Evolutionary conservation across 2,329 filamentous ascomycete species (phyloP).

Genomic region (Coniella lustricola): DNA sequence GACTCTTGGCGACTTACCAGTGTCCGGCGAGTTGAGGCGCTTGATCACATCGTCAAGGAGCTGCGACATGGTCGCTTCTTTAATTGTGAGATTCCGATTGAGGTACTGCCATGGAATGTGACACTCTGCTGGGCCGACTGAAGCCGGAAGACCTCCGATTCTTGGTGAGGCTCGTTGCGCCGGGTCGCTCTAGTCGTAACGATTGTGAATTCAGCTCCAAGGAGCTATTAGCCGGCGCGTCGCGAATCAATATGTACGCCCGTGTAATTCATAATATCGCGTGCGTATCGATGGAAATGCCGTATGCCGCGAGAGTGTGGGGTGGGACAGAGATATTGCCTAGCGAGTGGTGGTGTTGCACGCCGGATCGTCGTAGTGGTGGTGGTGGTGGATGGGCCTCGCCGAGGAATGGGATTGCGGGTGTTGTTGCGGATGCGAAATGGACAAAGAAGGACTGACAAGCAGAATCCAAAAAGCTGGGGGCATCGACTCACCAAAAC

Average conservation of each 20-base stretch:
- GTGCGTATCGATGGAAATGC: too few species aligned
- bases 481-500: neutral
- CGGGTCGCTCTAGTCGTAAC: neutral
- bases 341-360: too few species aligned
- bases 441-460: neutral
- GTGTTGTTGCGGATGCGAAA: neutral
- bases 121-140: neutral
- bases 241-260: neutral
- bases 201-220: slow-evolving; percentile 8
- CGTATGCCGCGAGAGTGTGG: neutral
- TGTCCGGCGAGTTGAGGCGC: slow-evolving; percentile 49
- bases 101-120: slow-evolving; percentile 15
- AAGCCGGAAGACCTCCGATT: too few species aligned
- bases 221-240: slow-evolving; percentile 20
- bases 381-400: neutral
- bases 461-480: neutral
- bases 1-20: slow-evolving; percentile 35
- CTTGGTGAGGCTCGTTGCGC: neutral
- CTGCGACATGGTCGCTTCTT: slow-evolving; percentile 53
- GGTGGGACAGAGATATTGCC: neutral
- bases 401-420: neutral
- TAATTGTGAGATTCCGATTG: slow-evolving; percentile 21
- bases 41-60: slow-evolving; percentile 58
- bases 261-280: slow-evolving; percentile 1
- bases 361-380: neutral